Base-by-base conservation (phyloP, 2,329 filamentous ascomycete genomes). In the Pseudonectria buxi region DNA sequence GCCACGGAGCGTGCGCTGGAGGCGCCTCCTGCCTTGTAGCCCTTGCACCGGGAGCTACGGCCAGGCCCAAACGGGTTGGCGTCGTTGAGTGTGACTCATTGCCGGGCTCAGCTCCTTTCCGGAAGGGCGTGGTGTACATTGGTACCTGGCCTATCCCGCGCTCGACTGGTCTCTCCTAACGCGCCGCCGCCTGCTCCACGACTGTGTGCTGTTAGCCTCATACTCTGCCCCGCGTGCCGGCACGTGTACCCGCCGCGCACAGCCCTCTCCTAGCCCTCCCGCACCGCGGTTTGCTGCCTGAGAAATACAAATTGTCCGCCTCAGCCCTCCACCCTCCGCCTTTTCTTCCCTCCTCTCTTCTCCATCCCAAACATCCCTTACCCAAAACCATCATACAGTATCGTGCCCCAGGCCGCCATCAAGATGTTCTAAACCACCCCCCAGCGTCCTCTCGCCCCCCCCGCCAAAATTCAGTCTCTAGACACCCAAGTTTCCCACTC, bases 351-450 rank as follows among this genome's bases (percentile, higher is more conserved):
- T 47, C 53, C 48, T 60, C 51, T 51, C 55, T 50, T 57, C 53
- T 53, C 50, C 52, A 52, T 50, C 59, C 54, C 59, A 52, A 54
- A 53, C 39, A 30, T 41, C 36, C 40, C 40, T 34, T 32, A 40
- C 33, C 40, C 33, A 39, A 54, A 40, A 45, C 51, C 38, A 63
- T 45, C 60, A 50, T 51, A 56, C 50, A 62, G 28, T 33, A 45
- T 35, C 42, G 56, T 47, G 58, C 61, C 56, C 47, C 51, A 58
- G 59, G 63, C 61, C 61, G 55, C 56, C 48, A 51, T 52, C 68
- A 79, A 65, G 61, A 79, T 79, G 76, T 70, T 72, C 63, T 79
- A 76, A 75, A 69, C 53, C 58, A 54, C 56, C 53, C 53, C 58
- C 54, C 55, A 56, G 55, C 50, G 54, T 54, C 53, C 42, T 53